Conservation (phyloP, 23 red algal species). For the Gracilaria domingensis region DNA sequence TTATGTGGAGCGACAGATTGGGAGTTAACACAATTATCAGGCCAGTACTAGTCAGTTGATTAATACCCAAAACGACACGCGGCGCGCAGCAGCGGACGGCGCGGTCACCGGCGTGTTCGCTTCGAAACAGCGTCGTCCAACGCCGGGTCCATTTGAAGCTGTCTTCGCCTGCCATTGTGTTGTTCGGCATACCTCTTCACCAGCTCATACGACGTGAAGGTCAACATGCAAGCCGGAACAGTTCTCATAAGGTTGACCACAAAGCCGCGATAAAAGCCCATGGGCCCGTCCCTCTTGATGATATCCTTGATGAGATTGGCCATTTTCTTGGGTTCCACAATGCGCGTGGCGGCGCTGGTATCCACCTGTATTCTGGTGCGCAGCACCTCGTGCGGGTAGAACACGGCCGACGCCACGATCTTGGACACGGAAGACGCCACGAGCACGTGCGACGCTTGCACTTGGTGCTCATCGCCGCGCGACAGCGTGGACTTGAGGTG, state of each 20-base stretch:
- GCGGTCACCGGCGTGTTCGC: not conserved
- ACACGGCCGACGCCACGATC: conserved; percentile 80
- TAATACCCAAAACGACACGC: not conserved
- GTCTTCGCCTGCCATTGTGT: conserved; percentile 36
- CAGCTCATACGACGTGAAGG: conserved; percentile 93
- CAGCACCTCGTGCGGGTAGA: conserved; percentile 96
- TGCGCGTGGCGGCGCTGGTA: not conserved
- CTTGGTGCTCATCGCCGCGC: conserved; percentile 52
- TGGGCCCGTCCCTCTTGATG: conserved; percentile 64
- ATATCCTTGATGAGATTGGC: conserved; percentile 69
- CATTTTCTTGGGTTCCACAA: conserved; percentile 40
- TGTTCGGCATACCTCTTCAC: conserved; percentile 74
- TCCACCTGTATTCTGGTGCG: conserved; percentile 86
- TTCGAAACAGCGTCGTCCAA: conserved; percentile 30
- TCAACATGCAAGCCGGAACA: conserved; percentile 90
- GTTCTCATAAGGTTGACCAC: conserved; percentile 86
- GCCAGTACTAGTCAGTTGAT: not conserved
- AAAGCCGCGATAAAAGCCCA: conserved; percentile 92
- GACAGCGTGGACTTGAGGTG: conserved; percentile 66
- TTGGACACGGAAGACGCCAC: conserved; percentile 87
- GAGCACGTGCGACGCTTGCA: conserved; percentile 69
- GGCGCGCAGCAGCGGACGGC: not conserved
- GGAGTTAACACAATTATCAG: conserved; percentile 2
- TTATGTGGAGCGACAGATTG: too few species aligned
- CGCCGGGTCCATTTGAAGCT: conserved; percentile 28